Evolutionary conservation across 1,284 basidiomycete species (phyloP).

Genomic region (Heliocybe sulcata): DNA sequence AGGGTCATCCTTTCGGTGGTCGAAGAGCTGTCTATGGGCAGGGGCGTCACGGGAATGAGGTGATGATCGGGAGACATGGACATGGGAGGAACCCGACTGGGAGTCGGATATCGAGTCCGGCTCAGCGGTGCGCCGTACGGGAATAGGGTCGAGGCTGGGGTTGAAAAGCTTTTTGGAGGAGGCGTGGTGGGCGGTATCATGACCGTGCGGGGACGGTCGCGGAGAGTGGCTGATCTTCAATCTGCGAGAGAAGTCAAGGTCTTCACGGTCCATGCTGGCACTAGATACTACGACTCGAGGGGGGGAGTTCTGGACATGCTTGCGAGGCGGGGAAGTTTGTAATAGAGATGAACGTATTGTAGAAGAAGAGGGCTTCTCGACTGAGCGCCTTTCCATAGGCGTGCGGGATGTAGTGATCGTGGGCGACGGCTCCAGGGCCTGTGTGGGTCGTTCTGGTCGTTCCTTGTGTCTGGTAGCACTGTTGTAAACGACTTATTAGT

Average conservation of each 20-base stretch:
- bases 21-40: constrained; percentile 62
- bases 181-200: constrained; percentile 27
- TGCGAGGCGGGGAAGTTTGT: constrained; percentile 22
- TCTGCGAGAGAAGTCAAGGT: constrained; percentile 50
- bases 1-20: constrained; percentile 80
- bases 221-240: constrained; percentile 52
- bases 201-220: constrained; percentile 18
- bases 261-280: constrained; percentile 53
- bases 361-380: background rate
- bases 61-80: constrained; percentile 17
- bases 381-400: constrained; percentile 4
- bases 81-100: constrained; percentile 36
- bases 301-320: constrained; percentile 16
- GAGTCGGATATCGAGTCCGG: constrained; percentile 54
- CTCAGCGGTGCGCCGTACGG: constrained; percentile 52
- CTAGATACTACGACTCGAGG: constrained; percentile 28
- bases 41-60: constrained; percentile 26
- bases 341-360: constrained; percentile 14
- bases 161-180: constrained; percentile 54
- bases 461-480: constrained; percentile 42
- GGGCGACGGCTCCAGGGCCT: constrained; percentile 12
- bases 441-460: constrained; percentile 32
- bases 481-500: constrained; percentile 3
- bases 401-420: constrained; percentile 3
- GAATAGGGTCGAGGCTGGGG: constrained; percentile 61